phyloP scores from a whole-genome alignment of 768 basidiomycete species.

The Imleria badia region DNA sequence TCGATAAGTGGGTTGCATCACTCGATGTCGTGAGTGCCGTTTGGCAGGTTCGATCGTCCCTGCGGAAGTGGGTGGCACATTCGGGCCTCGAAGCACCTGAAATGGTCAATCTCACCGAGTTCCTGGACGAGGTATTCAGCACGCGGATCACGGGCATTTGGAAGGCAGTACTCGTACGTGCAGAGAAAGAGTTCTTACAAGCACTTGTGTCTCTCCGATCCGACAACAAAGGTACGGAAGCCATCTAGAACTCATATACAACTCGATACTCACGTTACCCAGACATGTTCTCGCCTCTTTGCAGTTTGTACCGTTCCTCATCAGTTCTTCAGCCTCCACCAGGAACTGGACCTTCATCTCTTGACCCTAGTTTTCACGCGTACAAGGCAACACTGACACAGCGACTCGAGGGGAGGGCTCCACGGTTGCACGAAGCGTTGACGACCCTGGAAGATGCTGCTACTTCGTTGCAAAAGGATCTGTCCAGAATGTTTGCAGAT shows the following conservation, averaged over 20 bases:
- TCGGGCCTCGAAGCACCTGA: conserved; percentile 51
- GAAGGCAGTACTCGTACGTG: conserved; percentile 44
- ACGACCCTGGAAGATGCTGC: conserved; percentile 60
- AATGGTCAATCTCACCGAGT: conserved; percentile 37
- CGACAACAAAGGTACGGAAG: conserved; percentile 19
- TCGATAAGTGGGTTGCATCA: conserved; percentile 57
- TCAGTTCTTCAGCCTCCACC: conserved; percentile 48
- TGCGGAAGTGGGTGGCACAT: conserved; percentile 45
- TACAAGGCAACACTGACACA: conserved; percentile 61
- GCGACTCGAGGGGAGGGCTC: conserved; percentile 65
- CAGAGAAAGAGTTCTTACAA: conserved; percentile 47
- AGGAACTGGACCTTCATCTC: conserved; percentile 31
- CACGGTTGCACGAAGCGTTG: conserved; percentile 58
- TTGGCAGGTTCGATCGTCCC: conserved; percentile 64
- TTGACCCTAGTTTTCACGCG: conserved; percentile 52
- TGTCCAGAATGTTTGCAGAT: conserved; percentile 43
- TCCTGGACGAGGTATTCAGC: conserved; percentile 57
- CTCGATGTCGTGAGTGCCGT: conserved; percentile 63
- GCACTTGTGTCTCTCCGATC: conserved; percentile 34
- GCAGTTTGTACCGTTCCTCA: conserved; percentile 56
- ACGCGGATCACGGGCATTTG: conserved; percentile 58
- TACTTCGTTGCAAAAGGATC: conserved; percentile 56
- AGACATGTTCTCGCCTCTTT: conserved; percentile 51
- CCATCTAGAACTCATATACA: not conserved
- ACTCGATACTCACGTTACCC: conserved; percentile 11